A percentile compares a stretch with the other conserved stretches of the same genome.
phyloP scores from a whole-genome alignment of 2,329 filamentous ascomycete species.

The Penicillium italicum region DNA sequence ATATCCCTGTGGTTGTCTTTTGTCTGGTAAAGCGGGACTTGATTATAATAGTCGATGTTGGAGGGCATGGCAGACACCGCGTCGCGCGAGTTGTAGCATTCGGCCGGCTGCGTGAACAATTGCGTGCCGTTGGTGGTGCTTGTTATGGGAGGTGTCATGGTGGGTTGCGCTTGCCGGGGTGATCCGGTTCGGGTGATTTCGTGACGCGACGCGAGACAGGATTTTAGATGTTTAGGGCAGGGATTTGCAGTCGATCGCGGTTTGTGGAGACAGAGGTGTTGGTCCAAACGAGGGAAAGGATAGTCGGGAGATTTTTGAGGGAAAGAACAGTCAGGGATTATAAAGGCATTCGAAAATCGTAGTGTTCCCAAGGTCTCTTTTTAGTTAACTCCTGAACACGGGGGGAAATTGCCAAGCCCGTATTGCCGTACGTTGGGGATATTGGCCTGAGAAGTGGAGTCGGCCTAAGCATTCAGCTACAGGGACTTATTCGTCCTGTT shows the following conservation, averaged over 20 bases:
- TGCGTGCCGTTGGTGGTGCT: not conserved
- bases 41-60: constrained; percentile 9
- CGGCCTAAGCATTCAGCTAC: not conserved
- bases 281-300: not conserved
- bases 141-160: not conserved
- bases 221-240: not conserved
- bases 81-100: constrained; percentile 13
- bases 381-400: not conserved
- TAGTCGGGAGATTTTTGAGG: not conserved
- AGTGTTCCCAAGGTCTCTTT: not conserved
- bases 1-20: constrained; percentile 3
- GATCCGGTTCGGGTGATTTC: not conserved
- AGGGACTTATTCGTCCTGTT: not conserved
- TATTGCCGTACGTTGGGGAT: not conserved
- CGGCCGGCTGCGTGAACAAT: constrained; percentile 7
- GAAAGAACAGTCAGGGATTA: not conserved
- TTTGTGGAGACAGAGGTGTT: not conserved
- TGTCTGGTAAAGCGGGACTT: constrained; percentile 18
- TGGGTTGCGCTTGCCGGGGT: not conserved
- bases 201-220: not conserved
- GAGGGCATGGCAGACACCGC: constrained; percentile 3
- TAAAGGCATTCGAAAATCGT: not conserved
- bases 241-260: not conserved
- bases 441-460: not conserved
- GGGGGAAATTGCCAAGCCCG: not conserved